Evolutionary conservation across 1,139 yeast genomes (phyloP), one percentile per base, ranked within the genome.

Genomic region (Magnusiomyces sp.): DNA sequence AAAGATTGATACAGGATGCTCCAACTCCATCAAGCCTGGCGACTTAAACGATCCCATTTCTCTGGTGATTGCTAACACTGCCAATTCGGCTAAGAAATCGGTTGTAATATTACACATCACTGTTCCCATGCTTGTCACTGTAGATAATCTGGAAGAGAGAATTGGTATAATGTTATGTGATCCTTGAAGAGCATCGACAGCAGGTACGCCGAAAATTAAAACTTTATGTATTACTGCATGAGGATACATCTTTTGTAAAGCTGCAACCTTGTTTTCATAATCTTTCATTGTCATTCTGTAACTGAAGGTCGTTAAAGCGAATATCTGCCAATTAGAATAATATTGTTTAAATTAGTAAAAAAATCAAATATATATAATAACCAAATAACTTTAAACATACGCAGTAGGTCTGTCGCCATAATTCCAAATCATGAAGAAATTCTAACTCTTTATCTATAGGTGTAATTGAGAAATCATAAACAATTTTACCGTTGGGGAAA

Each of bases 391-490:
- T 23, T 23, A 17, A 7, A 45, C 55, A 45, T 50, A 52, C 55
- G 32, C 55, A 50, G 41, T 63, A 49, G 32, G 66, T 64, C 63
- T 88, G 88, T 48, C 97, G 69, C 65, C 76, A 87, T 1, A 96
- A 95, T 65, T 92, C 97, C 56, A 90, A 80, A 65, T 90, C 97
- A 58, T 85, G 87, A 50, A 90, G 70, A 53, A 85, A 83, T 9
- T 80, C 68, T 19, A 75, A 71, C 48, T 81, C 86, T 23, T 73
- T 71, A 52, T 83, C 87, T 11, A 76, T 75, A 33, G 70, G 64
- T 1, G 74, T 59, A 0, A 77, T 66, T 20, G 65, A 68, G 56
- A 80, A 79, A 51, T 83, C 83, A 58, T 76, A 83, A 14, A 79
- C 63, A 0, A 87, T 67, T 48, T 82, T 70, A 0, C 97, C 97